Conservation (phyloP, 225 moss, liverwort and hornwort species). For the Sphagnum contortum region DNA sequence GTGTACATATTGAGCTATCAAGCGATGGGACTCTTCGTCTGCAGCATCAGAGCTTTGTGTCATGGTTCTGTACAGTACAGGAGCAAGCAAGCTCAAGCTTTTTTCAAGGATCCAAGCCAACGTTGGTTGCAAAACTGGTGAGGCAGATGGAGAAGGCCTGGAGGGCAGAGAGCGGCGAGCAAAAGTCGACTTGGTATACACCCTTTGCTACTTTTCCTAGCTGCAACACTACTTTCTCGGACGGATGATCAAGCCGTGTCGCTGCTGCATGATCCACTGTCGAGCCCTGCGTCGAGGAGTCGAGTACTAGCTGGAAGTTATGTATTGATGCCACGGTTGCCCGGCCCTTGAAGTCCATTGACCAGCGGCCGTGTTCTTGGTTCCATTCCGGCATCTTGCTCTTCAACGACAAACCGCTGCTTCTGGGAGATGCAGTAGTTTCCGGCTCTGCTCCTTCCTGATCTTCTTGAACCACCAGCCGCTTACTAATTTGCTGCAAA, state of each 20-base stretch:
- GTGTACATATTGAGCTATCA: no score
- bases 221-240: constrained; percentile 50
- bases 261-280: not conserved
- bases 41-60: no score
- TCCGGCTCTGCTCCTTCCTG: constrained; percentile 16
- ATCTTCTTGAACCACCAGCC: not conserved
- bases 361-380: constrained; percentile 57
- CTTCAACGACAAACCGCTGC: constrained; percentile 29
- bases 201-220: constrained; percentile 64
- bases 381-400: constrained; percentile 65
- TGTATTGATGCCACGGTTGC: constrained; percentile 65
- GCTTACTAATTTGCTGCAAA: no score
- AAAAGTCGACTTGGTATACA: constrained; percentile 55
- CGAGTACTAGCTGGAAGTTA: constrained; percentile 67
- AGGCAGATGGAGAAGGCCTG: constrained; percentile 77
- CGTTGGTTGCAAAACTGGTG: constrained; percentile 65
- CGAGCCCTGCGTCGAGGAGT: constrained; percentile 5
- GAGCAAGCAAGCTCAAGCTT: no score
- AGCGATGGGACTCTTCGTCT: no score
- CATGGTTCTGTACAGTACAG: no score
- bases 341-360: constrained; percentile 62
- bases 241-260: no score
- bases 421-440: constrained; percentile 7
- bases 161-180: constrained; percentile 60
- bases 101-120: constrained; percentile 53